phyloP scores from a whole-genome alignment of 768 basidiomycete genomes.

The Agaricus sinodeliciosus region DNA sequence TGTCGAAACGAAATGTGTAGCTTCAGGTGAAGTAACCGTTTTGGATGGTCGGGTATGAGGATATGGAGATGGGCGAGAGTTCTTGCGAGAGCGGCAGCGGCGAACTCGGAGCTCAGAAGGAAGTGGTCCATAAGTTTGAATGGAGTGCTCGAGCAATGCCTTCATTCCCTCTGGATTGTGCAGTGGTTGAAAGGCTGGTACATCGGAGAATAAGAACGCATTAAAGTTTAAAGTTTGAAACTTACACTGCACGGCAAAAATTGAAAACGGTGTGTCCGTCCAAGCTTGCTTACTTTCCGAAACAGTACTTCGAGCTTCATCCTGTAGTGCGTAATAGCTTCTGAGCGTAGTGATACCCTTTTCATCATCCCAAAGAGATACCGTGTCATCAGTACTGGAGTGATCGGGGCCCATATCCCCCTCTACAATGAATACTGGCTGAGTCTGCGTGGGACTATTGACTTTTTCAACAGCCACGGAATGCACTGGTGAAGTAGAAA shows the following conservation, averaged over 20 bases:
- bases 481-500: conserved; percentile 21
- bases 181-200: conserved; percentile 66
- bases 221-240: conserved; percentile 10
- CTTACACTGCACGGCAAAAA: conserved; percentile 71
- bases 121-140: conserved; percentile 67
- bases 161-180: conserved; percentile 59
- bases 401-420: conserved; percentile 44
- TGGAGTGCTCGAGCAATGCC: conserved; percentile 65
- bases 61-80: conserved; percentile 71
- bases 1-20: neutral
- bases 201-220: conserved; percentile 7
- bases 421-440: conserved; percentile 51
- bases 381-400: conserved; percentile 25
- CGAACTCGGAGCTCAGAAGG: conserved; percentile 62
- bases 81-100: conserved; percentile 58
- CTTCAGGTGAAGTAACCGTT: conserved; percentile 33
- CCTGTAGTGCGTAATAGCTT: conserved; percentile 60
- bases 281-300: conserved; percentile 59
- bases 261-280: conserved; percentile 67
- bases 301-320: conserved; percentile 63
- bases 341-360: conserved; percentile 57
- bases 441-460: conserved; percentile 29
- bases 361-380: conserved; percentile 60
- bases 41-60: conserved; percentile 45
- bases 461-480: conserved; percentile 25